Evolutionary conservation across 2,329 filamentous ascomycete genomes (phyloP), one percentile per base, ranked within the genome.

Genomic region (Phoma sp.): DNA sequence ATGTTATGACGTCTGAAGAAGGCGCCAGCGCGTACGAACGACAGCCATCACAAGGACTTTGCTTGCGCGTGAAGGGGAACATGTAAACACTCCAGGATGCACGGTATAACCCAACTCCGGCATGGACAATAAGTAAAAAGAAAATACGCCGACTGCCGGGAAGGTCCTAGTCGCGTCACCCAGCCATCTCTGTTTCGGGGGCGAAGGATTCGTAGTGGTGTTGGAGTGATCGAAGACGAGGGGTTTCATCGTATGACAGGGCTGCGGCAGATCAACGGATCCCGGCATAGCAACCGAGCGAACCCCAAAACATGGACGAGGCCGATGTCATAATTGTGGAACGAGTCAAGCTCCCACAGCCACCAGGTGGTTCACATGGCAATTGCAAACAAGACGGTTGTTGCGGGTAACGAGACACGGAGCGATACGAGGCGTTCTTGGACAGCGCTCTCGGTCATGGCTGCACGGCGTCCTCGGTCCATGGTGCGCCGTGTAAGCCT

Each of bases 321-420:
- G 47, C 30, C 47, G 30, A 42, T 49, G 47, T 42, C 38, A 37
- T 42, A 23, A 30, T 30, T 45, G 42, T 45, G 42, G 42, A 34
- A 33, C 42, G 42, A 34, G 42, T 33, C 42, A 45, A 29, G 17
- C 37, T 28, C 20, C 40, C 26, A 21, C 14, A 7, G 11, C 12
- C 45, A 26, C 26, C 25, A 29, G 9, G 20, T 32, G 29, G 21
- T 17, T n/a, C 29, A n/a, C 9, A 4, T 12, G 30, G 17, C 3
- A 14, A 18, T 21, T 21, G 25, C 43, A 25, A 17, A 17, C 17
- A 15, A 12, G 10, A 25, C 7, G 7, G 45, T 32, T 33, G 45
- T 25, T 32, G 45, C 32, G 34, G 26, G 34, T 28, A 30, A 47
- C 45, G 34, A 47, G 45, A 47, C 45, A 39, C 9, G 12, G 20